These are phyloP conservation scores for Rhodotorula mucilaginosa DNA, from an alignment of 1,284 basidiomycete genomes.

Conservation along the genomic window DNA sequence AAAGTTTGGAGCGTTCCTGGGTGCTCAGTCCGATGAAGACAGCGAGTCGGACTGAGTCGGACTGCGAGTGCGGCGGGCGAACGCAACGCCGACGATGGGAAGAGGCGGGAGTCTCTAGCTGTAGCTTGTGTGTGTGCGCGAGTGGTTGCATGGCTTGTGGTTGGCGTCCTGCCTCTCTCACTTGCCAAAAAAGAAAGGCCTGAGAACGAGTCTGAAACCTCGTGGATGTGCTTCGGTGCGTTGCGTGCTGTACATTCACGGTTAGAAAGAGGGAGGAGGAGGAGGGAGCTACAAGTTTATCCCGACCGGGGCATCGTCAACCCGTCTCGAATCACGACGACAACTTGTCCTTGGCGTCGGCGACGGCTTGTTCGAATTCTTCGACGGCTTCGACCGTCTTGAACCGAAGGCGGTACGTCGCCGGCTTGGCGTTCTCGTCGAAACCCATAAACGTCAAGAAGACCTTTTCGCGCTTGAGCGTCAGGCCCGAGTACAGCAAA, in stretches of 20 bases:
- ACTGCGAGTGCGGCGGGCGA: no score
- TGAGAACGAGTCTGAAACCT: background rate
- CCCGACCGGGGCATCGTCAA: no score
- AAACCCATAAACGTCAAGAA: constrained; percentile 39
- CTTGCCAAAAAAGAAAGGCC: background rate
- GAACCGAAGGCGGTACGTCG: constrained; percentile 35
- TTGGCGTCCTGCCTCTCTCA: no score
- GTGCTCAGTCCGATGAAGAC: constrained; percentile 2
- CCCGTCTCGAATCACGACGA: background rate
- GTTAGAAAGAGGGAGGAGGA: no score
- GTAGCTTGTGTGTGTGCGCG: background rate
- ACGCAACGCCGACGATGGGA: background rate
- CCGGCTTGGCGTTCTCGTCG: constrained; percentile 28
- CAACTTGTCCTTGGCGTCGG: constrained; percentile 18
- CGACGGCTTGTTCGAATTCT: constrained; percentile 24
- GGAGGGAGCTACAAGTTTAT: background rate
- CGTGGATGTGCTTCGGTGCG: background rate
- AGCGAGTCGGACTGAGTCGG: constrained; percentile 13
- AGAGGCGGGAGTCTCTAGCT: background rate
- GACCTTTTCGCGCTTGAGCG: constrained; percentile 31
- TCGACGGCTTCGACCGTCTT: constrained; percentile 34
- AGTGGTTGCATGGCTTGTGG: no score
- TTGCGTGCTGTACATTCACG: background rate
- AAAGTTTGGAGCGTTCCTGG: constrained; percentile 26
- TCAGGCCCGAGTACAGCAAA: constrained; percentile 19